Evolutionary conservation across 192 early-diverging fungal genomes (phyloP).

Genomic region (Dissophora globulifera): DNA sequence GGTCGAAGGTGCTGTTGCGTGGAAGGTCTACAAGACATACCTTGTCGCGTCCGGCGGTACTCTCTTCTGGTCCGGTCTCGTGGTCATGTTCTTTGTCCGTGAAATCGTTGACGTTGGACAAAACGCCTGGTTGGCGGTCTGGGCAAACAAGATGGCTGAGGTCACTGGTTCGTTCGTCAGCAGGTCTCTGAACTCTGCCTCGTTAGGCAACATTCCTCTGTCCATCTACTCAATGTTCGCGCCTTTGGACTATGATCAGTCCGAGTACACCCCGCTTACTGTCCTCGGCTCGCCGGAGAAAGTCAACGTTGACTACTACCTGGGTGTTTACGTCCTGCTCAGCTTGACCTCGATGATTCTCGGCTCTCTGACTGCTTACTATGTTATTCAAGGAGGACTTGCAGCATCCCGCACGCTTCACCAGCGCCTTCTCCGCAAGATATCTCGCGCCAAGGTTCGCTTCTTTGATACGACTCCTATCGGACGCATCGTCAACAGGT

Average conservation of each 20-base stretch:
- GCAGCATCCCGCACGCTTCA: constrained; percentile 69
- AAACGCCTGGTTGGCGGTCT: constrained; percentile 68
- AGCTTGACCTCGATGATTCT: constrained; percentile 55
- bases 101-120: constrained; percentile 63
- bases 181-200: constrained; percentile 1
- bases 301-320: constrained; percentile 66
- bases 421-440: constrained; percentile 58
- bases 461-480: constrained; percentile 92
- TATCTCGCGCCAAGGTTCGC: constrained; percentile 77
- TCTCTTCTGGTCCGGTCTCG: constrained; percentile 66
- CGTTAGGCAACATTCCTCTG: neutral
- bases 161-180: constrained; percentile 19
- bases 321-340: constrained; percentile 68
- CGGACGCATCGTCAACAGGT: constrained; percentile 84
- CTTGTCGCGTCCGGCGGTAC: constrained; percentile 72
- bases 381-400: constrained; percentile 58
- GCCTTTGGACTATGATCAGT: neutral
- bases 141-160: constrained; percentile 39
- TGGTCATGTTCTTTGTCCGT: constrained; percentile 52
- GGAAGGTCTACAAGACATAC: constrained; percentile 84
- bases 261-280: constrained; percentile 4
- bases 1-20: constrained; percentile 82
- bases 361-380: constrained; percentile 38
- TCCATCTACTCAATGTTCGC: constrained; percentile 15
- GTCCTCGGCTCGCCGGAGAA: constrained; percentile 5